Percentiles rank a stretch among this genome's conserved stretches.
phyloP scores from a whole-genome alignment of 257 asterid genomes.

The Salvia miltiorrhiza region DNA sequence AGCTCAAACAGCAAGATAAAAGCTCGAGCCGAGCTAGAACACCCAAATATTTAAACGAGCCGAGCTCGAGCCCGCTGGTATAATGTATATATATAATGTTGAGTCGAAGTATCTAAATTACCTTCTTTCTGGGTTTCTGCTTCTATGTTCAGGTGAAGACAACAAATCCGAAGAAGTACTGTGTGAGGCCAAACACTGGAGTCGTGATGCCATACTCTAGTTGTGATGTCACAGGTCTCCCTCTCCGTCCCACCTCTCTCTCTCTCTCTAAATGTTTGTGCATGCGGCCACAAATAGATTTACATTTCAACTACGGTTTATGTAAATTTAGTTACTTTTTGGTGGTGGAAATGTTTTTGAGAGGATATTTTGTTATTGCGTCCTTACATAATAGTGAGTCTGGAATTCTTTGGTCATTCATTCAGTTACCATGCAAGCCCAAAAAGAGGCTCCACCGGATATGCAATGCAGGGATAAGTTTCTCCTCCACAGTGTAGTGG shows the following conservation, averaged over 20 bases:
- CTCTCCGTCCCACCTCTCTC: neutral
- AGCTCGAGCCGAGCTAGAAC: too few species aligned
- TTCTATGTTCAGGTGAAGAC: conserved; percentile 53
- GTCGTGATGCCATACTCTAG: conserved; percentile 49
- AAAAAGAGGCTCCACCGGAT: conserved; percentile 68
- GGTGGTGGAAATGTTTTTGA: neutral
- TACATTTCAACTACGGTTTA: neutral
- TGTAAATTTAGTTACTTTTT: neutral
- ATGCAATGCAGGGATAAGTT: conserved; percentile 79
- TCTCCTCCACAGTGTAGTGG: conserved; percentile 70
- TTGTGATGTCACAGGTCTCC: conserved; percentile 48
- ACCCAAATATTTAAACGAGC: too few species aligned
- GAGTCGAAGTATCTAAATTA: conserved; percentile 10
- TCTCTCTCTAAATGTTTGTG: neutral
- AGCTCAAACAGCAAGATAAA: too few species aligned
- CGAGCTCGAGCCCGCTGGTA: too few species aligned
- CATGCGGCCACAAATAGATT: neutral
- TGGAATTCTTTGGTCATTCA: conserved; percentile 15
- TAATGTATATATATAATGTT: too few species aligned
- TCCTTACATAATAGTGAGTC: too few species aligned
- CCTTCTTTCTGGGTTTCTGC: neutral
- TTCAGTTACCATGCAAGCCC: conserved; percentile 86
- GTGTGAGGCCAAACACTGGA: conserved; percentile 73
- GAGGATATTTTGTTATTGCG: neutral
- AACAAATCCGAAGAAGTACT: conserved; percentile 69